Conservation (phyloP, 345 rosid species). For the Gossypium anomalum region DNA sequence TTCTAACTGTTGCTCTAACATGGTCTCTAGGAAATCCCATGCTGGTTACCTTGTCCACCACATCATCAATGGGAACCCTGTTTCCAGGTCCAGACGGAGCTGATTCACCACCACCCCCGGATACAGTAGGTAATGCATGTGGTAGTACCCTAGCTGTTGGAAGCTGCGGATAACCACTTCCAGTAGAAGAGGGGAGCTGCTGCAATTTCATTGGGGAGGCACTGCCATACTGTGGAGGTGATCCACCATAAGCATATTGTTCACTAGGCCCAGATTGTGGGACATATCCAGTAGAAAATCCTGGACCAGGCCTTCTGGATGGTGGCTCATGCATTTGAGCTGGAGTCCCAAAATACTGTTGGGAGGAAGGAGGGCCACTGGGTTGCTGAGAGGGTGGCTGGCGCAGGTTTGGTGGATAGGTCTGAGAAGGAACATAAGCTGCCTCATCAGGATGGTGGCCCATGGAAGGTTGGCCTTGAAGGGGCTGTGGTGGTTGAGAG, state of each 20-base stretch:
- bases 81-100: slow-evolving; percentile 61
- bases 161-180: slow-evolving; percentile 68
- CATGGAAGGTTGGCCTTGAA: slow-evolving; percentile 46
- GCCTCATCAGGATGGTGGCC: slow-evolving; percentile 68
- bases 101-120: slow-evolving; percentile 53
- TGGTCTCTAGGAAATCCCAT: slow-evolving; percentile 95
- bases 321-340: slow-evolving; percentile 53
- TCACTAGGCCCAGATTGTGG: slow-evolving; percentile 49
- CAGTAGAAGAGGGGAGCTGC: slow-evolving; percentile 36
- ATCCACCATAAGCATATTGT: slow-evolving; percentile 45
- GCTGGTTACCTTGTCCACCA: slow-evolving; percentile 65
- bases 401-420: slow-evolving; percentile 48
- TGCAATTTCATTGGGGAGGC: slow-evolving; percentile 48
- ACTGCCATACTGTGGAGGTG: slow-evolving; percentile 57
- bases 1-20: slow-evolving; percentile 73
- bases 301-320: slow-evolving; percentile 53
- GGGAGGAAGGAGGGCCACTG: slow-evolving; percentile 50
- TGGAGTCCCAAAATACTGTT: slow-evolving; percentile 54
- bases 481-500: slow-evolving; percentile 51
- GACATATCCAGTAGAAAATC: slow-evolving; percentile 55
- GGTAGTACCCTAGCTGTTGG: slow-evolving; percentile 76
- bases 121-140: slow-evolving; percentile 63
- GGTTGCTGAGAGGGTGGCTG: slow-evolving; percentile 59
- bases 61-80: slow-evolving; percentile 77
- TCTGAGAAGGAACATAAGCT: slow-evolving; percentile 48